These are phyloP conservation scores for Tetracladium setigerum DNA, from an alignment of 495 filamentous ascomycete species.

Conservation along the genomic window DNA sequence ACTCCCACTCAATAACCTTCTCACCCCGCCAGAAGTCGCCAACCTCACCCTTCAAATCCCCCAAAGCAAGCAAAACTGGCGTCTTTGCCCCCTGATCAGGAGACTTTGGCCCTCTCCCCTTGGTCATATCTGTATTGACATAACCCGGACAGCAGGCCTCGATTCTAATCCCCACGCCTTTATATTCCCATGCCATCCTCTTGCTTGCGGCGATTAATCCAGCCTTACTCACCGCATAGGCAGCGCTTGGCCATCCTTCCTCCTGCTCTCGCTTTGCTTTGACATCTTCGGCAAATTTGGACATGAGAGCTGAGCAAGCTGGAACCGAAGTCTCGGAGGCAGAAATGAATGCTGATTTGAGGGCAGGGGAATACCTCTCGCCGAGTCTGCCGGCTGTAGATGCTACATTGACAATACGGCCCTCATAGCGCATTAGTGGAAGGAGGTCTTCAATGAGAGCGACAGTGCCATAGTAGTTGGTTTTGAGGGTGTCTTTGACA, in stretches of 20 bases:
- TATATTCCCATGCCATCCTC: conserved; percentile 30
- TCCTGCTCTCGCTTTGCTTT: conserved; percentile 29
- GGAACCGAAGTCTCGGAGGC: conserved; percentile 22
- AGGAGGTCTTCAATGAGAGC: conserved; percentile 30
- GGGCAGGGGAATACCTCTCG: conserved; percentile 30
- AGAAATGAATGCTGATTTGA: conserved; percentile 26
- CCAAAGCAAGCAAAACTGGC: conserved; percentile 43
- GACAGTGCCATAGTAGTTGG: conserved; percentile 43
- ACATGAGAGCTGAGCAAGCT: conserved; percentile 36
- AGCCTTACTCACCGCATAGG: conserved; percentile 39
- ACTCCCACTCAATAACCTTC: conserved; percentile 35
- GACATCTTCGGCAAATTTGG: conserved; percentile 33
- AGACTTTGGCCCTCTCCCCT: conserved; percentile 32
- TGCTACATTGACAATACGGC: conserved; percentile 40
- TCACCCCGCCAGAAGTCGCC: conserved; percentile 40
- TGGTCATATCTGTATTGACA: conserved; percentile 47
- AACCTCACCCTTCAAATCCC: conserved; percentile 31
- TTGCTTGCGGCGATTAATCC: conserved; percentile 36
- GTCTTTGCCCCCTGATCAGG: conserved; percentile 42
- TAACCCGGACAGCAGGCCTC: conserved; percentile 47
- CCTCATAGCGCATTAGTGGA: conserved; percentile 30
- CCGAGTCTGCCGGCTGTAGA: conserved; percentile 32
- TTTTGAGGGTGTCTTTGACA: conserved; percentile 36
- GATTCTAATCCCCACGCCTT: conserved; percentile 29
- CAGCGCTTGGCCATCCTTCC: conserved; percentile 37